These are phyloP conservation scores for Diaporthe vexans DNA, from an alignment of 2,329 filamentous ascomycete genomes.

Conservation along the genomic window DNA sequence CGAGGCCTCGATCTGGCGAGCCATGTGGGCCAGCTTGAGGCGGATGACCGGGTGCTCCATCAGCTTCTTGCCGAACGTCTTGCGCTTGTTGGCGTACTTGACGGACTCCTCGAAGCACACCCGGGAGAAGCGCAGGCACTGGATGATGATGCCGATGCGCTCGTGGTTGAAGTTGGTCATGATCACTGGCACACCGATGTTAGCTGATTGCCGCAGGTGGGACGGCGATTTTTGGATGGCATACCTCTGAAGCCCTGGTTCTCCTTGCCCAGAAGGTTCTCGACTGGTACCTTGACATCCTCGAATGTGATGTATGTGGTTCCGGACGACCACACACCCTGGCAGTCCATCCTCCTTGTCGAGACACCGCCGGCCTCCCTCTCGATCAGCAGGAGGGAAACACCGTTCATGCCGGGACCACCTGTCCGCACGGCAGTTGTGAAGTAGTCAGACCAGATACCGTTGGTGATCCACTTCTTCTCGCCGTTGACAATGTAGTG, in stretches of 20 bases:
- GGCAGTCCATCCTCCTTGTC: constrained; percentile 97
- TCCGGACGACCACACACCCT: constrained; percentile 94
- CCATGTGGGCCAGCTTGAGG: constrained; percentile 98
- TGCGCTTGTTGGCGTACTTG: constrained; percentile 97
- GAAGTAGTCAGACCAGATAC: constrained; percentile 97
- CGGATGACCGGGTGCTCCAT: constrained; percentile 98
- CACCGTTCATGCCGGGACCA: constrained; percentile 90
- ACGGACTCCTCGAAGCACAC: constrained; percentile 98
- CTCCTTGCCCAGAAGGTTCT: constrained; percentile 97
- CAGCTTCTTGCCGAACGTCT: constrained; percentile 95
- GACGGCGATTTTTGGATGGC: constrained; percentile 25
- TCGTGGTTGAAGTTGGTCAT: constrained; percentile 99
- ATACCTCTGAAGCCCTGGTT: constrained; percentile 94
- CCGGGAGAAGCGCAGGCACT: constrained; percentile 93
- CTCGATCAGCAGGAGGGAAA: constrained; percentile 93
- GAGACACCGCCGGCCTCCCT: constrained; percentile 85
- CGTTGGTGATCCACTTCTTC: constrained; percentile 99
- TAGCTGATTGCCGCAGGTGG: constrained; percentile 11
- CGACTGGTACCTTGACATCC: constrained; percentile 99
- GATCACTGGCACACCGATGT: constrained; percentile 72
- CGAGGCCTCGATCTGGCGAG: constrained; percentile 95
- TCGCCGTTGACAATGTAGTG: constrained; percentile 99
- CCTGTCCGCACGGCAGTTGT: constrained; percentile 95
- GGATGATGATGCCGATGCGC: constrained; percentile 98
- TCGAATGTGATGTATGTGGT: constrained; percentile 99